Percentiles rank a stretch among this genome's conserved stretches.
phyloP scores from a whole-genome alignment of 2,329 filamentous ascomycete genomes.

The Claviceps paspali region DNA sequence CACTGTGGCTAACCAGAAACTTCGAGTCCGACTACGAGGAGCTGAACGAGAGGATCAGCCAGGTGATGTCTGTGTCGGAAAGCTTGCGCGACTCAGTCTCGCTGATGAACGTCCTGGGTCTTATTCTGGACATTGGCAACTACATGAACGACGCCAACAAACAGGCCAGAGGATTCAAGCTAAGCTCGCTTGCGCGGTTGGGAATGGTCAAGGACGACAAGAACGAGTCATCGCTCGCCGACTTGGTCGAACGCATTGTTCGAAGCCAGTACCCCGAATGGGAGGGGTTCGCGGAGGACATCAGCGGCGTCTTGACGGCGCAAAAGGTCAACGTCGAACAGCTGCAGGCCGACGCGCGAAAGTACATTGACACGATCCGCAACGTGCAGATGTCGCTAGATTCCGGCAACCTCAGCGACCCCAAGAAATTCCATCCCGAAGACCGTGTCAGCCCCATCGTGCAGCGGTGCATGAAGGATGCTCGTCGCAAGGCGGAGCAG shows the following conservation, averaged over 20 bases:
- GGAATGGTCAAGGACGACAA: slow-evolving; percentile 99
- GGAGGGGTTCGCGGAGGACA: slow-evolving; percentile 79
- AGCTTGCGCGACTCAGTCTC: slow-evolving; percentile 80
- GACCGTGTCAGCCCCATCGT: slow-evolving; percentile 87
- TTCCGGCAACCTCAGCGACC: slow-evolving; percentile 84
- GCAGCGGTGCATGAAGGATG: slow-evolving; percentile 91
- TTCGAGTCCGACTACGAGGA: slow-evolving; percentile 87
- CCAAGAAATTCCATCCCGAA: slow-evolving; percentile 95
- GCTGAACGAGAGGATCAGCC: slow-evolving; percentile 67
- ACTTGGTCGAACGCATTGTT: slow-evolving; percentile 91
- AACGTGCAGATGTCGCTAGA: slow-evolving; percentile 89
- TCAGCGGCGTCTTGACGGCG: slow-evolving; percentile 57
- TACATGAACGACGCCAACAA: slow-evolving; percentile 99
- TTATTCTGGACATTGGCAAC: slow-evolving; percentile 96
- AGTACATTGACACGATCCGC: slow-evolving; percentile 87
- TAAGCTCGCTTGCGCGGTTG: slow-evolving; percentile 79
- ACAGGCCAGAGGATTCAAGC: slow-evolving; percentile 93
- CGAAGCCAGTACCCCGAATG: slow-evolving; percentile 93
- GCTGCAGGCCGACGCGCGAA: slow-evolving; percentile 71
- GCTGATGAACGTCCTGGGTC: slow-evolving; percentile 86
- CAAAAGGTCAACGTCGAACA: slow-evolving; percentile 95
- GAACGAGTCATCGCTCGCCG: slow-evolving; percentile 90
- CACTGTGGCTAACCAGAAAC: slow-evolving; percentile 66
- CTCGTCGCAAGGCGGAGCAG: slow-evolving; percentile 87
- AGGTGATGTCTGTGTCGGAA: slow-evolving; percentile 79